Evolutionary conservation across 257 asterid genomes (phyloP), one percentile per base, ranked within the genome.

Genomic region (Craterostigma plantagineum): DNA sequence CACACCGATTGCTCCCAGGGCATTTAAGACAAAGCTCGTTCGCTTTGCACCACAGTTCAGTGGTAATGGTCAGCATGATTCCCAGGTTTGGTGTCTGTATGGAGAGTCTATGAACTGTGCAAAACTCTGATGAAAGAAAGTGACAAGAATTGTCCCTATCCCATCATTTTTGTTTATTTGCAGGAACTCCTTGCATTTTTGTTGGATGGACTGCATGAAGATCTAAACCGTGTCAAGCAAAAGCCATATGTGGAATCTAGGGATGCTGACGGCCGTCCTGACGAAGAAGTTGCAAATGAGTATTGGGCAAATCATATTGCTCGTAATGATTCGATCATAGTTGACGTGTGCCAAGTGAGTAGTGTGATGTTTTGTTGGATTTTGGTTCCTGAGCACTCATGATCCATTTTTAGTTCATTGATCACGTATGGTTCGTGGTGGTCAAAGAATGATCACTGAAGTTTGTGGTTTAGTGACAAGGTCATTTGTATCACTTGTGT

Each of bases 31-130:
- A 46, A 90, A 90, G 72, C 83, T 90, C 52, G 77, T 79, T 55
- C 99, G 99, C 57, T 90, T 90, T 48, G 95, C 99, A 37, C 99
- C 99, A n/a, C 95, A 83, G 54, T 90, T 90, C 63, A 83, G 91
- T 71, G 99, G 99, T 58, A 77, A 91, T 66, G 75, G 82, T 64
- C 99, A 90, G 60, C 99, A 90, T 58, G 99, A 90, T 60, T 90
- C 99, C 57, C 99, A 90, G 95, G 99, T 85, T 58, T 23, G 56
- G 11, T 11, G 9, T 34, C 47, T 38, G 14, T 10, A 37, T 14
- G 44, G 5, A 50, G 35, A 44, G 38, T 53, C 15, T 53, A 16
- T 7, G 53, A 40, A 15, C 41, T 40, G 9, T 54, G 49, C 51
- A 50, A 27, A 34, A 55, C 34, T 46, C 52, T 45, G 16, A 49